Evolutionary conservation across 331 rosid genomes (phyloP), one percentile per base, ranked within the genome.

Genomic region (Acacia pycnantha): DNA sequence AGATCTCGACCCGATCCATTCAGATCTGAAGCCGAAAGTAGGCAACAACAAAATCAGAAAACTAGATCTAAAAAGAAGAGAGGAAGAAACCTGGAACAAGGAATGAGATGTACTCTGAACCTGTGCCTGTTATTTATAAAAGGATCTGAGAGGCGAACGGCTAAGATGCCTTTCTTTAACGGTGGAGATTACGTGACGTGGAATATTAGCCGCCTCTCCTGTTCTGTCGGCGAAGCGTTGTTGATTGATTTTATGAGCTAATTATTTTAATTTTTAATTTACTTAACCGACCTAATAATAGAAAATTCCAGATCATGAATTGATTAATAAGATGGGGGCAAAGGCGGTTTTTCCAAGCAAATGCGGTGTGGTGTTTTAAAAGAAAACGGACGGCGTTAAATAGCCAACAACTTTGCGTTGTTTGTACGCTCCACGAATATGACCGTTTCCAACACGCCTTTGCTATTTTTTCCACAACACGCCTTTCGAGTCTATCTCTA

Each of bases 1-100:
- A 86, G 89, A 81, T 77, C 89, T 15, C 11, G 53, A 12, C 0
- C 16, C 58, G 82, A 88, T 68, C 83, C 29, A 74, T 3, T 7
- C n/a, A 64, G 22, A 76, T 68, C 18, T 2, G 2, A 4, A 0
- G 14, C 3, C 50, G 0, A 31, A 0, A 50, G 10, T 2, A 54
- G 0, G 2, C n/a, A 40, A n/a, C 16, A 11, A 11, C 0, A 1
- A 31, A 2, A 43, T 46, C 35, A 14, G 2, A 0, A 27, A 29
- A 16, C 1, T 0, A 41, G 81, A 89, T 77, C 87, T 85, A 0
- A 18, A 0, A 0, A 0, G 0, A 6, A 0, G 6, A n/a, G 5
- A 50, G 2, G 8, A 27, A 6, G 46, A 0, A 18, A 7, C 2
- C 1, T 6, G 64, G 19, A 47, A 1, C 18, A 2, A 1, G 2